phyloP scores from a whole-genome alignment of 1,284 basidiomycete genomes.

The Ganoderma lingzhi region DNA sequence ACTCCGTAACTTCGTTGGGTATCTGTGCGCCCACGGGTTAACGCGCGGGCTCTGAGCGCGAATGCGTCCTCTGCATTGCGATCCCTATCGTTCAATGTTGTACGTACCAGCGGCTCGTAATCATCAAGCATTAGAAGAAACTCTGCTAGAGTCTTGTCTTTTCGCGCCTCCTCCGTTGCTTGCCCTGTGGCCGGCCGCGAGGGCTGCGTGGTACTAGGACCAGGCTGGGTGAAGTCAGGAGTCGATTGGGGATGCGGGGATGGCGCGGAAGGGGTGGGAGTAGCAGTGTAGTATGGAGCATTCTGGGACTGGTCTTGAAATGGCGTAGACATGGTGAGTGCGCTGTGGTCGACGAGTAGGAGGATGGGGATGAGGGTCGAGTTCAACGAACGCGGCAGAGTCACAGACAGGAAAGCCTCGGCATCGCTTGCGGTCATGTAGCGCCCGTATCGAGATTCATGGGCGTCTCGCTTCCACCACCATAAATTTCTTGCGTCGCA shows the following conservation, averaged over 20 bases:
- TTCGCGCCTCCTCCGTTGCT: constrained; percentile 84
- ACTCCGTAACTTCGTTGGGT: constrained; percentile 98
- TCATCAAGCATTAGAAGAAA: constrained; percentile 97
- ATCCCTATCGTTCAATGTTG: not conserved
- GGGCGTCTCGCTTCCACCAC: constrained; percentile 16
- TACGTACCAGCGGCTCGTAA: constrained; percentile 90
- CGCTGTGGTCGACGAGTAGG: not conserved
- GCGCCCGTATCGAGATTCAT: constrained; percentile 23
- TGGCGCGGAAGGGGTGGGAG: constrained; percentile 30
- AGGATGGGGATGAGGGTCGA: constrained; percentile 10
- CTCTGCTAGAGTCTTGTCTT: constrained; percentile 91
- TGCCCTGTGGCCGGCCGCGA: constrained; percentile 59
- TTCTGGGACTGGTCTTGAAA: constrained; percentile 35
- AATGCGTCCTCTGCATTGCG: not conserved
- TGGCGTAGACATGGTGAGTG: constrained; percentile 34
- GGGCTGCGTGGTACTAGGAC: constrained; percentile 34
- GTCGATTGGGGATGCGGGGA: constrained; percentile 34
- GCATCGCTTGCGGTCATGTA: not conserved
- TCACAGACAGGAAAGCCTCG: not conserved
- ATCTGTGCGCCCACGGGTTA: constrained; percentile 64
- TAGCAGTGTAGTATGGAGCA: constrained; percentile 33
- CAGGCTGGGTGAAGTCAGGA: constrained; percentile 38
- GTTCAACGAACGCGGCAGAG: not conserved
- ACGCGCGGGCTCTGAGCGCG: constrained; percentile 7
- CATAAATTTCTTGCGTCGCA: constrained; percentile 26